These are phyloP conservation scores for Termitomyces sp. DNA, from an alignment of 768 basidiomycete genomes.

Conservation along the genomic window DNA sequence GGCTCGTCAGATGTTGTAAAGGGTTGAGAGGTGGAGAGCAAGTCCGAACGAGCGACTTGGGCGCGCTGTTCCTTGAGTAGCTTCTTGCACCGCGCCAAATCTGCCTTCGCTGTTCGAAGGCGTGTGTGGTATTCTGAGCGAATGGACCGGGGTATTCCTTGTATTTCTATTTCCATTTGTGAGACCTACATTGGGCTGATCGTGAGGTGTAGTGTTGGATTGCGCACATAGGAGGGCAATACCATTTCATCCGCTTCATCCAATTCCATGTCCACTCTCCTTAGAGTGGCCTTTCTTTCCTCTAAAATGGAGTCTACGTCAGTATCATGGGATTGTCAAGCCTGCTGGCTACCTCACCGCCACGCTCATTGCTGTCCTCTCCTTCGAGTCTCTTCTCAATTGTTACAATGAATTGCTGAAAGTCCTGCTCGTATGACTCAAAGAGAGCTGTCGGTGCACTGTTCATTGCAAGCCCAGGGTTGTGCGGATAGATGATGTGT, in stretches of 20 bases:
- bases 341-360: constrained; percentile 44
- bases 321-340: not conserved
- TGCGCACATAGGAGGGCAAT: constrained; percentile 1
- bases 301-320: constrained; percentile 45
- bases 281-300: constrained; percentile 73
- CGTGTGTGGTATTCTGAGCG: constrained; percentile 74
- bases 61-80: constrained; percentile 70
- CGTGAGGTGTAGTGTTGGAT: constrained; percentile 5
- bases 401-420: constrained; percentile 74
- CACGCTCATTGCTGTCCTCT: constrained; percentile 57
- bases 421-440: constrained; percentile 91
- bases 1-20: constrained; percentile 73
- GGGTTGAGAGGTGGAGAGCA: constrained; percentile 56
- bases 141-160: constrained; percentile 87
- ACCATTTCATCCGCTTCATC: constrained; percentile 99
- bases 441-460: constrained; percentile 83
- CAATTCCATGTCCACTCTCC: constrained; percentile 90
- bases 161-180: constrained; percentile 99
- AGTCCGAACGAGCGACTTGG: constrained; percentile 70
- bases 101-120: constrained; percentile 71
- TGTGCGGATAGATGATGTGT: constrained; percentile 14
- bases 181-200: constrained; percentile 60
- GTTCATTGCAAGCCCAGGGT: constrained; percentile 55
- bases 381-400: constrained; percentile 78
- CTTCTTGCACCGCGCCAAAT: constrained; percentile 79